Evolutionary conservation across 2,329 filamentous ascomycete genomes (phyloP), one percentile per base, ranked within the genome.

Genomic region (Bipolaris zeicola): DNA sequence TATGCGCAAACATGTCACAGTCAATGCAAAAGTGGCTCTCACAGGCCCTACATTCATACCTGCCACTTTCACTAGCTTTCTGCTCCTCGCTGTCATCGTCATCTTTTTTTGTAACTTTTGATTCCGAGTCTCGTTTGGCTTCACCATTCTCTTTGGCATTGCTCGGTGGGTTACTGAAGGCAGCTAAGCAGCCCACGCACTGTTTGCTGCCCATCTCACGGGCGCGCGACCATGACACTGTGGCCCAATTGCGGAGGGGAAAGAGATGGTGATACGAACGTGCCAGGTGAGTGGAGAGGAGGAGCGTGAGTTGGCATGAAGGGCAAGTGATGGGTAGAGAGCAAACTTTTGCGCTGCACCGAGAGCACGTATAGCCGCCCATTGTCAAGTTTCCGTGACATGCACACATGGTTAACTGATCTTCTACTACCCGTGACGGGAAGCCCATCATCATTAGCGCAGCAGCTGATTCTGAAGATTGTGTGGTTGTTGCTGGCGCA

Each of bases 401-500:
- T 5, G 93, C 92, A 75, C 95, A 99, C 60, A 95, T 86, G 57
- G 89, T 92, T 5, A 87, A 84, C 44, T 82, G 81, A 22, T 87
- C 82, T 50, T 91, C 90, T 5, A 95, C 86, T 2, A 89, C 90
- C 36, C 93, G 86, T 5, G 91, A 96, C 0, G 95, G 95, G 70
- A 99, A 99, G 4, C 95, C 95, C 94, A 99, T 99, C 90, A 96
- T 96, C 24, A 99, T 85, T 38, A 99, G 81, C 2, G 84, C 82
- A 53, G 73, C 77, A 69, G 81, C 74, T 13, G 68, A 70, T 68
- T 83, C 78, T 64, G 69, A 59, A n/a, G 44, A 34, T 36, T 47
- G 31, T 8, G 42, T 14, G 69, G 67, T 56, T 3, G 67, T 61
- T 53, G 75, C 55, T 58, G 76, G 54, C 58, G 71, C 51, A 64